These are phyloP conservation scores for Ascochyta rabiei DNA, from an alignment of 2,329 filamentous ascomycete genomes.

Conservation along the genomic window DNA sequence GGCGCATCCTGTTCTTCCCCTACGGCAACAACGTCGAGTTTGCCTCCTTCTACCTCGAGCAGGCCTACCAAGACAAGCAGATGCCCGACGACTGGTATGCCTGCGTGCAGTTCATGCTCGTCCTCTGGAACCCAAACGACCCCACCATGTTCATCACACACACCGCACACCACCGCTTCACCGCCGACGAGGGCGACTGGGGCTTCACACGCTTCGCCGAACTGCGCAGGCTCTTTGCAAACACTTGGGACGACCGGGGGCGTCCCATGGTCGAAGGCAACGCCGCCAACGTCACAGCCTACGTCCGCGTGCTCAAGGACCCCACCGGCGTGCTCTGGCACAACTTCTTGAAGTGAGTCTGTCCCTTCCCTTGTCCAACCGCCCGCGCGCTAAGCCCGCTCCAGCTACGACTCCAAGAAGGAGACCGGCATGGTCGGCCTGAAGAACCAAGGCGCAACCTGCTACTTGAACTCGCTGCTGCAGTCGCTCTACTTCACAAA, in stretches of 20 bases:
- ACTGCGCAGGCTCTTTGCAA: conserved; percentile 80
- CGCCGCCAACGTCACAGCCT: conserved; percentile 79
- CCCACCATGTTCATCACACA: conserved; percentile 80
- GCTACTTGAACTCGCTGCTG: conserved; percentile 59
- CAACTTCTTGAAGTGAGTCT: conserved; percentile 73
- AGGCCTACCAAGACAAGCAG: conserved; percentile 80
- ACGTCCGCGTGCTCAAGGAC: conserved; percentile 81
- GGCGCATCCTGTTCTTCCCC: conserved; percentile 95
- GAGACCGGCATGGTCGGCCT: conserved; percentile 96
- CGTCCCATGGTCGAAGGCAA: conserved; percentile 81
- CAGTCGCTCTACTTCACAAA: conserved; percentile 65
- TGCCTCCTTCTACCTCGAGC: conserved; percentile 94
- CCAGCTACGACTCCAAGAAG: conserved; percentile 94
- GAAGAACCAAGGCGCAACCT: conserved; percentile 88
- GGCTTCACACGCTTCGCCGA: conserved; percentile 97
- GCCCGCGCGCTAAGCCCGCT: not conserved
- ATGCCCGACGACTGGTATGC: conserved; percentile 90
- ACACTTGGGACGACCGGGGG: conserved; percentile 71
- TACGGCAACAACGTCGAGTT: conserved; percentile 93
- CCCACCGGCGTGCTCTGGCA: conserved; percentile 90
- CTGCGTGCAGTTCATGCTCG: conserved; percentile 92
- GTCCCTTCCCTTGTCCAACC: not conserved
- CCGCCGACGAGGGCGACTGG: conserved; percentile 96
- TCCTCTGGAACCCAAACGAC: conserved; percentile 92
- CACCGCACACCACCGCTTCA: conserved; percentile 92